These are phyloP conservation scores for Trichoderma gracile DNA, from an alignment of 2,329 filamentous ascomycete genomes.

Conservation along the genomic window DNA sequence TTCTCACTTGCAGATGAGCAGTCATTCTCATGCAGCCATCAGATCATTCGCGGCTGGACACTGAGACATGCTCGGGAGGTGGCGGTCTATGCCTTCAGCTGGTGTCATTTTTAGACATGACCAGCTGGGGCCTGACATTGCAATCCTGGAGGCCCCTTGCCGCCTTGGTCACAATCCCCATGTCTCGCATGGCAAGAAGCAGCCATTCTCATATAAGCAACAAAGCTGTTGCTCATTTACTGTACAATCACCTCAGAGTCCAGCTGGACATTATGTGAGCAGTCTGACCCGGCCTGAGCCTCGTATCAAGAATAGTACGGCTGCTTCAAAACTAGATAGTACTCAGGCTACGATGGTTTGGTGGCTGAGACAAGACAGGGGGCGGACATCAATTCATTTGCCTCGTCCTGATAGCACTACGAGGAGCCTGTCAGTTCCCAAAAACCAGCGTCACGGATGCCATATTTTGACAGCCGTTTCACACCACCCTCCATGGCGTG, in stretches of 20 bases:
- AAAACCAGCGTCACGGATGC: background rate
- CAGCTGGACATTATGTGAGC: background rate
- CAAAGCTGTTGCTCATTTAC: background rate
- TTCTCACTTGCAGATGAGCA: background rate
- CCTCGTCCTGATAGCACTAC: no score
- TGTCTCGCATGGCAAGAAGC: no score
- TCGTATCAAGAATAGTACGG: no score
- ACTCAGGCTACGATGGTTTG: background rate
- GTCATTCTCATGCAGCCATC: background rate
- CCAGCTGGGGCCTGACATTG: no score
- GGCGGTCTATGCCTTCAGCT: background rate
- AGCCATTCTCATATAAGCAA: background rate
- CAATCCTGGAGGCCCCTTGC: no score
- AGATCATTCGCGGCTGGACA: background rate
- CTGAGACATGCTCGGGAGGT: constrained; percentile 5
- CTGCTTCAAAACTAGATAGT: no score
- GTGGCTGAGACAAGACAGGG: no score
- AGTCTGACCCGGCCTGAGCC: background rate
- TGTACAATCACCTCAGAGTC: background rate
- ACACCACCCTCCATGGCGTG: background rate
- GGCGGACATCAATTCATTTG: background rate
- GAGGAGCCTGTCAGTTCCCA: background rate
- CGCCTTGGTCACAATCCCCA: no score
- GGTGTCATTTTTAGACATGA: background rate
- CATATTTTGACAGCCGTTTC: background rate